Evolutionary conservation across 345 rosid genomes (phyloP).

Genomic region (Hirschfeldia incana): DNA sequence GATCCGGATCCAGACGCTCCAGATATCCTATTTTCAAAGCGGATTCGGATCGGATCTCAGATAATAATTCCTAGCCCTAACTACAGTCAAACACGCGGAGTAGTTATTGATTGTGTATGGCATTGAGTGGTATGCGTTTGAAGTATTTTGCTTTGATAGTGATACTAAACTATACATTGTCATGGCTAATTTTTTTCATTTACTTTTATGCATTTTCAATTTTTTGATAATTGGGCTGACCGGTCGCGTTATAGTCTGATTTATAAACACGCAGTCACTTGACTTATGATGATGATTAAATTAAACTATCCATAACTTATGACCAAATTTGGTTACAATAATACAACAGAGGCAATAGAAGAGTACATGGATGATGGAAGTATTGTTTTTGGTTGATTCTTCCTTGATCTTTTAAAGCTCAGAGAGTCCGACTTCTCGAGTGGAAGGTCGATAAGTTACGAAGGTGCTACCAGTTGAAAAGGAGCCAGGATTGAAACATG

Average conservation of each 20-base stretch:
- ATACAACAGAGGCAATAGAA: neutral
- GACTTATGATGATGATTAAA: neutral
- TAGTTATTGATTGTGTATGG: too few relatives aligned
- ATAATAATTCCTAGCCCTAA: too few relatives aligned
- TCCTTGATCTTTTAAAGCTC: neutral
- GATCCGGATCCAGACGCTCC: too few relatives aligned
- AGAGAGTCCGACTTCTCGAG: neutral
- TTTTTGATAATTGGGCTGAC: neutral
- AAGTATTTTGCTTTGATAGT: too few relatives aligned
- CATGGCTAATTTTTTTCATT: too few relatives aligned
- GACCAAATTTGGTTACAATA: neutral
- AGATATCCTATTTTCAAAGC: too few relatives aligned
- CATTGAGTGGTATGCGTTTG: too few relatives aligned
- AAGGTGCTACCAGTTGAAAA: conserved; percentile 38
- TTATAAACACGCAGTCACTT: neutral
- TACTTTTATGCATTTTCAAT: neutral
- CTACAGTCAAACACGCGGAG: too few relatives aligned
- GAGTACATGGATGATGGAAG: neutral
- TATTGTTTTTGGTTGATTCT: neutral
- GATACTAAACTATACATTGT: too few relatives aligned
- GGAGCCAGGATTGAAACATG: conserved; percentile 93
- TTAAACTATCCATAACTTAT: neutral
- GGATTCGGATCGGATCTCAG: too few relatives aligned
- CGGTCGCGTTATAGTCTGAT: neutral
- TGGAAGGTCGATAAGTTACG: conserved; percentile 1